Percentiles rank a stretch among this genome's conserved stretches.
Conservation (phyloP, 345 rosid genomes). For the Isatis tinctoria region DNA sequence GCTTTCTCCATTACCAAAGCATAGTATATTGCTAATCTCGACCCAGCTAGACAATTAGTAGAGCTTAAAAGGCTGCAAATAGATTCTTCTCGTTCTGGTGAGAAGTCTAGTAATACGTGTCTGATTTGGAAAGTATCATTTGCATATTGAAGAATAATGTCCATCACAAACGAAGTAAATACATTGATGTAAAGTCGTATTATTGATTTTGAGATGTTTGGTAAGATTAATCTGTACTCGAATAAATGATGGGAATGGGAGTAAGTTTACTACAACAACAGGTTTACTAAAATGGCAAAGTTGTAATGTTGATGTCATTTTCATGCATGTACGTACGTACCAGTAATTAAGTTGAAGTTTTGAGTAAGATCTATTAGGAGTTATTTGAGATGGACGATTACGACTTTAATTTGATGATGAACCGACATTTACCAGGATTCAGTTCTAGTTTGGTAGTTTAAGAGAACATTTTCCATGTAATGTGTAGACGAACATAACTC, state of each 20-base stretch:
- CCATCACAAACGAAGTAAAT: not conserved
- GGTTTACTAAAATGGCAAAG: not conserved
- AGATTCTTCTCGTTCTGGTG: not conserved
- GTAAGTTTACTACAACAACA: not conserved
- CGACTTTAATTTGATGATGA: not conserved
- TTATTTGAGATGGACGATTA: not conserved
- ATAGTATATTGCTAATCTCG: not conserved
- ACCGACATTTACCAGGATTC: not conserved
- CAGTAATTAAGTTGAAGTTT: not conserved
- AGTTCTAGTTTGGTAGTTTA: not conserved
- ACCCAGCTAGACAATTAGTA: not conserved
- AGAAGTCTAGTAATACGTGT: not conserved
- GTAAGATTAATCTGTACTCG: not conserved
- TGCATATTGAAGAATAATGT: not conserved
- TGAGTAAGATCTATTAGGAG: not conserved
- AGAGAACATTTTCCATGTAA: not conserved
- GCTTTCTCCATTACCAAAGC: no score
- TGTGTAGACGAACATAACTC: not conserved
- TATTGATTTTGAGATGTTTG: not conserved
- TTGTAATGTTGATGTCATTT: not conserved
- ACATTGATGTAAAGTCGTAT: not conserved
- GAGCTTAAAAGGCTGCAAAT: not conserved
- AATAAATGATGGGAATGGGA: not conserved
- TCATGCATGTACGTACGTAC: not conserved
- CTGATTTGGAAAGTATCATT: not conserved